Conservation (phyloP, 805 yeast species). For the Candida vaughaniae region DNA sequence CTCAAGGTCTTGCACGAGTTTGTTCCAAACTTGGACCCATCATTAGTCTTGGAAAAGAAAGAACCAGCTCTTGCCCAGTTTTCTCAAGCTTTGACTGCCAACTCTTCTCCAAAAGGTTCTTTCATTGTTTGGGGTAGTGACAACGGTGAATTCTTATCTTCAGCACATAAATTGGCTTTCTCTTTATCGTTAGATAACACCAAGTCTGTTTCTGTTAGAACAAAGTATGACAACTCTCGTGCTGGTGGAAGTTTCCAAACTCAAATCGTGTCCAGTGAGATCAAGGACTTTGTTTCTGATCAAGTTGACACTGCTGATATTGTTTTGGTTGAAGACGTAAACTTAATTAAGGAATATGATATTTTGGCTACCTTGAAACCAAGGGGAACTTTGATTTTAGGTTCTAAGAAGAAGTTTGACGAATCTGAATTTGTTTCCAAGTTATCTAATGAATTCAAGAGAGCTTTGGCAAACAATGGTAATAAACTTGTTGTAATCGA, state of each 20-base stretch:
- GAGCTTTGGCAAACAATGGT: constrained; percentile 50
- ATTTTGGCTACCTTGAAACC: constrained; percentile 58
- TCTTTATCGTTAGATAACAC: constrained; percentile 63
- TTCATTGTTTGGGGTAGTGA: constrained; percentile 71
- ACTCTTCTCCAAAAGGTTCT: constrained; percentile 43
- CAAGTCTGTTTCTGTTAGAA: constrained; percentile 52
- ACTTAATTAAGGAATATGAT: constrained; percentile 56
- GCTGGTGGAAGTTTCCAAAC: constrained; percentile 77
- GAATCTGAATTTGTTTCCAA: constrained; percentile 49
- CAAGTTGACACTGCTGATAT: constrained; percentile 61
- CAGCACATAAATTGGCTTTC: constrained; percentile 66
- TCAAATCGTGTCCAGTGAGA: constrained; percentile 45
- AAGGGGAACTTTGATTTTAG: constrained; percentile 55
- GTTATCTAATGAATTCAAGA: constrained; percentile 55
- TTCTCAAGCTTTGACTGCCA: constrained; percentile 26
- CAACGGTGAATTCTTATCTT: constrained; percentile 50
- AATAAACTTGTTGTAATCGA: constrained; percentile 60
- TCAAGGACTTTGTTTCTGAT: constrained; percentile 7
- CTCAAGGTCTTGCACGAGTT: constrained; percentile 48
- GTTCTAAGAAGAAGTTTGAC: constrained; percentile 33
- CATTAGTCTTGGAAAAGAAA: constrained; percentile 18
- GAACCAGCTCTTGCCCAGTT: constrained; percentile 1
- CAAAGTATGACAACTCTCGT: constrained; percentile 68
- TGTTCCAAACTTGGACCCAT: constrained; percentile 27
- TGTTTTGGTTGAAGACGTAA: constrained; percentile 59